Conservation (phyloP, 441 rosid species). For the Pelargonium myrrhifolium region DNA sequence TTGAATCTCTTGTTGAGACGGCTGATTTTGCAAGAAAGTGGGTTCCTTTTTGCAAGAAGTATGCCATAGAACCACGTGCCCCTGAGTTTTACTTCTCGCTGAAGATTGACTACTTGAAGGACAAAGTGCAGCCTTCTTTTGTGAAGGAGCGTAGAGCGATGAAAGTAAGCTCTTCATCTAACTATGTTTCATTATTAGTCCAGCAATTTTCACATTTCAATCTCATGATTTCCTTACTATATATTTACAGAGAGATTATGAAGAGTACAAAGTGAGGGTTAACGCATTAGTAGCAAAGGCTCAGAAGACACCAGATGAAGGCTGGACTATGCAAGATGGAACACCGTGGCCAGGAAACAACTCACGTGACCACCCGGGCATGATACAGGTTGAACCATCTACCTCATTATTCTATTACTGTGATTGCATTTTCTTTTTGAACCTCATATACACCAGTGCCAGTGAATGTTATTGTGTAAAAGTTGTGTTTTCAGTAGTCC, state of each 20-base stretch:
- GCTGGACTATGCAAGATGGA: constrained; percentile 99
- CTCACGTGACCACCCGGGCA: constrained; percentile 90
- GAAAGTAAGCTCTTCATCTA: constrained; percentile 48
- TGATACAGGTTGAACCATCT: constrained; percentile 73
- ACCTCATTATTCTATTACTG: neutral
- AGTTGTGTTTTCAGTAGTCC: no score
- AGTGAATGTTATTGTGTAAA: no score
- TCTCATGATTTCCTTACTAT: constrained; percentile 5
- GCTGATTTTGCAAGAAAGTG: constrained; percentile 92
- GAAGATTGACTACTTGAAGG: constrained; percentile 76
- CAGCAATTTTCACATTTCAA: neutral
- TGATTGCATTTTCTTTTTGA: neutral
- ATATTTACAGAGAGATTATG: constrained; percentile 74
- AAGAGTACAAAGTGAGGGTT: constrained; percentile 76
- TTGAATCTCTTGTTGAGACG: constrained; percentile 93
- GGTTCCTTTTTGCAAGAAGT: constrained; percentile 95
- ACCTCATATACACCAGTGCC: no score
- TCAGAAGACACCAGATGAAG: constrained; percentile 93
- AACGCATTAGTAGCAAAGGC: constrained; percentile 78
- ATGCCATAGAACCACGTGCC: constrained; percentile 85
- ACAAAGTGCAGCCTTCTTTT: constrained; percentile 72
- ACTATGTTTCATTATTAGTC: neutral
- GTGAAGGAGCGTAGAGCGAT: constrained; percentile 81
- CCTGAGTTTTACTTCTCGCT: constrained; percentile 89
- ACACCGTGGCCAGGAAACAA: constrained; percentile 96